phyloP scores from a whole-genome alignment of 352 stramenopile species.

The Phytophthora lateralis region DNA sequence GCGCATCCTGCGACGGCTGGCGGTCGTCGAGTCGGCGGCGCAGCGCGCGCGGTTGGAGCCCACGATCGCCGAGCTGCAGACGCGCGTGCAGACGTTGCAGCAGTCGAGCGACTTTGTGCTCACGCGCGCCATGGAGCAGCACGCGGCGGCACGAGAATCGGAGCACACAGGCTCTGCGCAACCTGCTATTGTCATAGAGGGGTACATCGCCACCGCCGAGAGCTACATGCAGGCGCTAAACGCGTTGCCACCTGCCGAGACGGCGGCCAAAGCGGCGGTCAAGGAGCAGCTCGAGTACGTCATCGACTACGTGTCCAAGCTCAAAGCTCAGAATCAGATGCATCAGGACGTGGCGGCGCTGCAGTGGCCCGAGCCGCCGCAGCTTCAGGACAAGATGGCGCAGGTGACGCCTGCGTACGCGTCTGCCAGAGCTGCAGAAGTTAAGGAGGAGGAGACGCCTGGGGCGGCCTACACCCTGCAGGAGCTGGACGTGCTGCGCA shows the following conservation, averaged over 20 bases:
- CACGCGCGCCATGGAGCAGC: slow-evolving; percentile 37
- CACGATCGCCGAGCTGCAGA: slow-evolving; percentile 59
- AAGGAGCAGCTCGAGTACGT: slow-evolving; percentile 79
- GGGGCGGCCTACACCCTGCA: slow-evolving; percentile 52
- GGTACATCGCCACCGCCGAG: slow-evolving; percentile 61
- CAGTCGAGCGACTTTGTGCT: slow-evolving; percentile 41
- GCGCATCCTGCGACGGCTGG: slow-evolving; percentile 65
- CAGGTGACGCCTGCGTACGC: slow-evolving; percentile 25
- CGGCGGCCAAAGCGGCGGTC: slow-evolving; percentile 40
- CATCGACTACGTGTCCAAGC: slow-evolving; percentile 63
- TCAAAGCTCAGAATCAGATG: slow-evolving; percentile 44
- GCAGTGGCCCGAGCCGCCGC: slow-evolving; percentile 50
- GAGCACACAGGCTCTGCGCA: slow-evolving; percentile 18
- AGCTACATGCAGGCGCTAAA: slow-evolving; percentile 74
- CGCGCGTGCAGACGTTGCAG: slow-evolving; percentile 50
- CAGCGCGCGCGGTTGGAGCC: slow-evolving; percentile 65
- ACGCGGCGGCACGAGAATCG: slow-evolving; percentile 34
- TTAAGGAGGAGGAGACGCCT: slow-evolving; percentile 16
- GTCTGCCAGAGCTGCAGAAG: background rate
- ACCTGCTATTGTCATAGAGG: slow-evolving; percentile 36
- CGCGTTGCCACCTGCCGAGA: slow-evolving; percentile 40
- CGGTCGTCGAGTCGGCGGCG: slow-evolving; percentile 74
- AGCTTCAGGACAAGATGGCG: slow-evolving; percentile 22
- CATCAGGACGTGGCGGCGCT: slow-evolving; percentile 26
- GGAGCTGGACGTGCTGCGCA: slow-evolving; percentile 80